Evolutionary conservation across 2,329 filamentous ascomycete genomes (phyloP).

Genomic region (Aspergillus pseudoterreus): DNA sequence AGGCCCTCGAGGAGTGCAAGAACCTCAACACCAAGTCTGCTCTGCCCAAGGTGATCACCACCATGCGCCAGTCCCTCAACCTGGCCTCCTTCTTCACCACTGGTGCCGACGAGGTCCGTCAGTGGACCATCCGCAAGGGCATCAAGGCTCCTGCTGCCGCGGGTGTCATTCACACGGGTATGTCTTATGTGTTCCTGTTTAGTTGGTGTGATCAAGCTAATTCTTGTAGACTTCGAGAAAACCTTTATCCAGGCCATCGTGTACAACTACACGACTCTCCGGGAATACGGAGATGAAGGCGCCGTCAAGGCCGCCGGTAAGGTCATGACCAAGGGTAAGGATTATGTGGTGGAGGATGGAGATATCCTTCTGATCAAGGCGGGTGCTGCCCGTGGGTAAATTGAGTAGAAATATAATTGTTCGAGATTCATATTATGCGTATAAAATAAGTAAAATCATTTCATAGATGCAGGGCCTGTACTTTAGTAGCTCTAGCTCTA

Average conservation of each 20-base stretch:
- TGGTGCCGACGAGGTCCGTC: conserved; percentile 90
- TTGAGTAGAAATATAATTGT: background rate
- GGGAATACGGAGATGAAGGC: conserved; percentile 83
- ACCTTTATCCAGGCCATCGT: conserved; percentile 97
- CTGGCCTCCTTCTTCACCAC: conserved; percentile 97
- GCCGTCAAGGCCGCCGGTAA: conserved; percentile 92
- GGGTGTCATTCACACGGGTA: conserved; percentile 85
- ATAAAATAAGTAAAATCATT: too few species aligned
- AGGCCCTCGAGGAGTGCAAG: conserved; percentile 82
- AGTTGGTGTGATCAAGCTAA: conserved; percentile 1
- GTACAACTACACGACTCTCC: conserved; percentile 79
- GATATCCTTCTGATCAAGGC: conserved; percentile 79
- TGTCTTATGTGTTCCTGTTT: background rate
- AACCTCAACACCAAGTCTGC: conserved; percentile 80
- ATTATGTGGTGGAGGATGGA: conserved; percentile 63
- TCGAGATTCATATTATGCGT: too few species aligned
- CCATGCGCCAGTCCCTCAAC: conserved; percentile 89
- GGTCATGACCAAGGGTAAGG: conserved; percentile 97
- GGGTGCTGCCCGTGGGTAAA: conserved; percentile 47
- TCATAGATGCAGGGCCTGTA: too few species aligned
- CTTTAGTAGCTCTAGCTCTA: too few species aligned
- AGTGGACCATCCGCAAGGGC: conserved; percentile 95
- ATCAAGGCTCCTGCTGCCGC: conserved; percentile 97
- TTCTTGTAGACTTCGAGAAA: conserved; percentile 79
- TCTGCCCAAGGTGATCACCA: conserved; percentile 83